Evolutionary conservation across 2,329 filamentous ascomycete species (phyloP).

Genomic region (Fusarium odoratissimum): DNA sequence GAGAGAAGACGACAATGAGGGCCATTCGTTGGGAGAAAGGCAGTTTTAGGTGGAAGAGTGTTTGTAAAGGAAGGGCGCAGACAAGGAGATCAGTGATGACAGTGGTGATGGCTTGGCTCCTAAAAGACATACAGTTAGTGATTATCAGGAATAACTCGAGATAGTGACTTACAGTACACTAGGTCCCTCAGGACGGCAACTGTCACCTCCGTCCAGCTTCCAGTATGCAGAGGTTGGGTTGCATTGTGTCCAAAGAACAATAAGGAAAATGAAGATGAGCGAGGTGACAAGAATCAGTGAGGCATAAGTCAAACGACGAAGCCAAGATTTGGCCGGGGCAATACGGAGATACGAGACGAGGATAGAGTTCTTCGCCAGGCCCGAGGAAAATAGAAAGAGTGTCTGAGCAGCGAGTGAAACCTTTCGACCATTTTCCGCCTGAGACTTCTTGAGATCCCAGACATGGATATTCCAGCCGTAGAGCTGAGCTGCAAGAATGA

Average conservation of each 20-base stretch:
- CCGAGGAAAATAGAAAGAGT: constrained; percentile 54
- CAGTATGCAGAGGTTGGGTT: constrained; percentile 42
- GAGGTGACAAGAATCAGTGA: constrained; percentile 46
- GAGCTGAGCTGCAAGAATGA: constrained; percentile 50
- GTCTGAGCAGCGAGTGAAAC: constrained; percentile 55
- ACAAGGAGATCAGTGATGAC: constrained; percentile 51
- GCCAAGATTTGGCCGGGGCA: constrained; percentile 49
- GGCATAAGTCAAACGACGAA: constrained; percentile 48
- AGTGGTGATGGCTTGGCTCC: constrained; percentile 49
- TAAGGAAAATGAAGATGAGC: constrained; percentile 48
- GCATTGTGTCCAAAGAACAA: constrained; percentile 54
- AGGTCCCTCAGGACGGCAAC: constrained; percentile 49
- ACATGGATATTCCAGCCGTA: constrained; percentile 55
- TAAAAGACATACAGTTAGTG: constrained; percentile 5
- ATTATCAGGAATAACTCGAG: neutral
- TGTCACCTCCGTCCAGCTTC: constrained; percentile 31
- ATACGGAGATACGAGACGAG: constrained; percentile 55
- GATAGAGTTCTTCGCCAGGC: constrained; percentile 55
- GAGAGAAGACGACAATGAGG: constrained; percentile 52
- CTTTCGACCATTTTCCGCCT: constrained; percentile 49
- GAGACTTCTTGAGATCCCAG: constrained; percentile 49
- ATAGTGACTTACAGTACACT: constrained; percentile 38
- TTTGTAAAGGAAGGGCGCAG: constrained; percentile 53
- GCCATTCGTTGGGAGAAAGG: constrained; percentile 50
- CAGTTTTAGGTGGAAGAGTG: constrained; percentile 48